phyloP scores from a whole-genome alignment of 129 eudicot species.

The Lactuca saligna region DNA sequence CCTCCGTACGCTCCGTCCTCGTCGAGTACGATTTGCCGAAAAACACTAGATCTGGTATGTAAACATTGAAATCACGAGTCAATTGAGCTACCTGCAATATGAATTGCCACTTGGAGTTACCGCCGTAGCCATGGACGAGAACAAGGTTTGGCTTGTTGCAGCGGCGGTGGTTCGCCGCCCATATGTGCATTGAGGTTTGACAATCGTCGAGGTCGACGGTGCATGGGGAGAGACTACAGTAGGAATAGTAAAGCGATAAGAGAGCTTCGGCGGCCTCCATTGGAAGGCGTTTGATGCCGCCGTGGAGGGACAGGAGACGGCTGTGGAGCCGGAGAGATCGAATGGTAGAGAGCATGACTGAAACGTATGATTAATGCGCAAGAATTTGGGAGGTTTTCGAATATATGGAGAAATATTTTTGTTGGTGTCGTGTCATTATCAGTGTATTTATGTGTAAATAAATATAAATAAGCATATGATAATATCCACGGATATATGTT shows the following conservation, averaged over 20 bases:
- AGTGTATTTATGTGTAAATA: not conserved
- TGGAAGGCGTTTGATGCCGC: constrained; percentile 37
- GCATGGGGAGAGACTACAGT: constrained; percentile 47
- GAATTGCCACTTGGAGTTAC: constrained; percentile 67
- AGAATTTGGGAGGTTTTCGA: not conserved
- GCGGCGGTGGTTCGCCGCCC: constrained; percentile 45
- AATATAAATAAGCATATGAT: too few species aligned
- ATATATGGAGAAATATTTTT: not conserved
- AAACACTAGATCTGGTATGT: constrained; percentile 67
- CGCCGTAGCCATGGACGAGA: constrained; percentile 74
- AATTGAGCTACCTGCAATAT: constrained; percentile 40
- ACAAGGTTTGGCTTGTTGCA: constrained; percentile 54
- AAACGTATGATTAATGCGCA: not conserved
- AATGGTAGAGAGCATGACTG: constrained; percentile 1
- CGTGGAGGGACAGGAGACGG: constrained; percentile 27
- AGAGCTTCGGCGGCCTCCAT: constrained; percentile 36
- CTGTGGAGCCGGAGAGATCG: constrained; percentile 25
- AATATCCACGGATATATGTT: not conserved
- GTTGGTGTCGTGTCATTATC: constrained; percentile 6
- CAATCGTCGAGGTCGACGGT: constrained; percentile 51
- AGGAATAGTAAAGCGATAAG: constrained; percentile 43
- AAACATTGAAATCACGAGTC: constrained; percentile 51
- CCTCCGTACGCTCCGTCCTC: constrained; percentile 41
- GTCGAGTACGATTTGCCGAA: constrained; percentile 60
- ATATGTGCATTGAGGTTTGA: constrained; percentile 62